Evolutionary conservation across 2,329 filamentous ascomycete genomes (phyloP).

Genomic region (Gnomoniopsis smithogilvyi): DNA sequence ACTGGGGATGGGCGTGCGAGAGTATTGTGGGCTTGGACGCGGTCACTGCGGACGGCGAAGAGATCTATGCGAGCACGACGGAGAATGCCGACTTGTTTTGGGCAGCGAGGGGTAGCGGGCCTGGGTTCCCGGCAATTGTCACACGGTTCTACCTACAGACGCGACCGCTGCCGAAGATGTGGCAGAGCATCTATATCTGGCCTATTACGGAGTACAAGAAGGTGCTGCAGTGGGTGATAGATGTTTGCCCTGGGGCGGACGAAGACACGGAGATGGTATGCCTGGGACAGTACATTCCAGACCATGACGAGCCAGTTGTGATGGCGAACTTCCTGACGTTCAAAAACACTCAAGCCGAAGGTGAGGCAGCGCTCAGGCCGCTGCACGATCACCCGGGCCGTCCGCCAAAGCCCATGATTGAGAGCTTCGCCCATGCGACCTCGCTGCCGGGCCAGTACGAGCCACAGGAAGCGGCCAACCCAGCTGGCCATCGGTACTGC

Average conservation of each 20-base stretch:
- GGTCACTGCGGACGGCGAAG: slow-evolving; percentile 41
- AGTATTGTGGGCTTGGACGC: slow-evolving; percentile 42
- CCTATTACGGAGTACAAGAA: slow-evolving; percentile 40
- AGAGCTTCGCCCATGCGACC: slow-evolving; percentile 36
- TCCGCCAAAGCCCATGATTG: slow-evolving; percentile 33
- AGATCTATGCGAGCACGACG: slow-evolving; percentile 31
- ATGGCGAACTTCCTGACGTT: slow-evolving; percentile 39
- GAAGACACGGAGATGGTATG: slow-evolving; percentile 37
- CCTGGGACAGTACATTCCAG: slow-evolving; percentile 29
- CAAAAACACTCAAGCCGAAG: slow-evolving; percentile 32
- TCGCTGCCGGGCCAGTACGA: slow-evolving; percentile 38
- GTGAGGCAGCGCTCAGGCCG: slow-evolving; percentile 31
- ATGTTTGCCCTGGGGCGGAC: slow-evolving; percentile 34
- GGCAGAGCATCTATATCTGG: slow-evolving; percentile 41
- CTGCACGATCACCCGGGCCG: slow-evolving; percentile 31
- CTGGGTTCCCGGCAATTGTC: slow-evolving; percentile 50
- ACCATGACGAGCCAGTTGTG: slow-evolving; percentile 27
- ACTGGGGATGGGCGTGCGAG: slow-evolving; percentile 55
- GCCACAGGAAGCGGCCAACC: slow-evolving; percentile 43
- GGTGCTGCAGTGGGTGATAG: slow-evolving; percentile 45
- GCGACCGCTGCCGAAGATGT: slow-evolving; percentile 28
- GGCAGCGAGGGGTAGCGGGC: slow-evolving; percentile 46
- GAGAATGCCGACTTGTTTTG: slow-evolving; percentile 46
- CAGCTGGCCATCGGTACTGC: slow-evolving; percentile 44
- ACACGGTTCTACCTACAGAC: slow-evolving; percentile 47